Conservation (phyloP, 768 basidiomycete species). For the Termitomyces sp. region DNA sequence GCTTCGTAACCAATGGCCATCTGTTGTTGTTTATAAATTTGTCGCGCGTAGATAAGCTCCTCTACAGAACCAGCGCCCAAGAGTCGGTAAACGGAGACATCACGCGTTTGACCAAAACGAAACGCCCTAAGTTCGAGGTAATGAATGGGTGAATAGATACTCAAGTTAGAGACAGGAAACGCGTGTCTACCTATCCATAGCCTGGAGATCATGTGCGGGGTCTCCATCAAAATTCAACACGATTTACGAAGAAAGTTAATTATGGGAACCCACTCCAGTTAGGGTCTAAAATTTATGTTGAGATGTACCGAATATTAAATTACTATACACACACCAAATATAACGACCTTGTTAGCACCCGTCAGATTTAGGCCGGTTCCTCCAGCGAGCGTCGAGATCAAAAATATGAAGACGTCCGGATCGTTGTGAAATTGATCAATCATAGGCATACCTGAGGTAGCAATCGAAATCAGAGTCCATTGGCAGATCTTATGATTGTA, state of each 20-base stretch:
- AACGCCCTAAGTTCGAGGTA: slow-evolving; percentile 44
- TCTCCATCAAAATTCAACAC: slow-evolving; percentile 37
- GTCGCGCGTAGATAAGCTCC: slow-evolving; percentile 83
- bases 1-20: slow-evolving; percentile 89
- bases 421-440: slow-evolving; percentile 82
- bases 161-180: not conserved
- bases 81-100: slow-evolving; percentile 79
- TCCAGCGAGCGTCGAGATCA: slow-evolving; percentile 89
- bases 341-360: slow-evolving; percentile 89
- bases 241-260: not conserved
- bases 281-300: slow-evolving; percentile 52
- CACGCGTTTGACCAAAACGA: slow-evolving; percentile 81
- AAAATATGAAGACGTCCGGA: slow-evolving; percentile 68
- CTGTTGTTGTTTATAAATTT: slow-evolving; percentile 91
- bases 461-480: not conserved
- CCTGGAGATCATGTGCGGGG: slow-evolving; percentile 92
- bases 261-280: slow-evolving; percentile 76
- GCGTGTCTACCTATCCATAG: slow-evolving; percentile 60
- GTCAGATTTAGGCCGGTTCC: slow-evolving; percentile 90
- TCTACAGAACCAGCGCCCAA: slow-evolving; percentile 85
- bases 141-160: not conserved
- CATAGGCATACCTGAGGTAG: slow-evolving; percentile 65
- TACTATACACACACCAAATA: slow-evolving; percentile 55
- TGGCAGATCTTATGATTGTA: not conserved
- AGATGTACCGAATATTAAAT: not conserved